These are phyloP conservation scores for Pisolithus microcarpus DNA, from an alignment of 768 basidiomycete species.

Conservation along the genomic window DNA sequence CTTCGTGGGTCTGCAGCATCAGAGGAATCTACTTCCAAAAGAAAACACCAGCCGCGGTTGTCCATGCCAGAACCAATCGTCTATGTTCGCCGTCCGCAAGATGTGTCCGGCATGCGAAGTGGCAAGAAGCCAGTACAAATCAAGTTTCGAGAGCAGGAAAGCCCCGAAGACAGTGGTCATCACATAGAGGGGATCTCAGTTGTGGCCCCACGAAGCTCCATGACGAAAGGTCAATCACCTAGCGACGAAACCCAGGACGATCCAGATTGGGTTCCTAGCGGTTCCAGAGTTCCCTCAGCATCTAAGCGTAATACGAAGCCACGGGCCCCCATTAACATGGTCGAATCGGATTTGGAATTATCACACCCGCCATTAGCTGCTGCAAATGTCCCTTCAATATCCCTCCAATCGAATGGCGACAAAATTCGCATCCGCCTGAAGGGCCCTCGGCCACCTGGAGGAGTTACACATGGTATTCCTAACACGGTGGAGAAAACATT, in stretches of 20 bases:
- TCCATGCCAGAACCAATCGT: constrained; percentile 21
- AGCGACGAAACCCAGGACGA: neutral
- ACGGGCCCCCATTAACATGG: neutral
- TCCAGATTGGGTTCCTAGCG: neutral
- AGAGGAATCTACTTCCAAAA: neutral
- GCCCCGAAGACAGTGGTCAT: neutral
- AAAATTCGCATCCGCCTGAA: neutral
- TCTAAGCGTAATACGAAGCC: constrained; percentile 5
- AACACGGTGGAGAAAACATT: constrained; percentile 6
- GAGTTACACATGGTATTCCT: neutral
- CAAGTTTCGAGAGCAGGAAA: constrained; percentile 21
- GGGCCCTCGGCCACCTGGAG: neutral
- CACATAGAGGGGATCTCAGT: neutral
- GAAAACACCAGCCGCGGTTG: constrained; percentile 5
- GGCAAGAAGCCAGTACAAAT: constrained; percentile 22
- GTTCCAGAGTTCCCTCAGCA: neutral
- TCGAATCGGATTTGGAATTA: constrained; percentile 7
- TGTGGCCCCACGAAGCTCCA: neutral
- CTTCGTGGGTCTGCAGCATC: constrained; percentile 10
- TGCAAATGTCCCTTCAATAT: constrained; percentile 1
- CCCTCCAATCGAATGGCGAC: neutral
- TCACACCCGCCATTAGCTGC: constrained; percentile 3
- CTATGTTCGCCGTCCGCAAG: constrained; percentile 24
- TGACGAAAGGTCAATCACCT: neutral
- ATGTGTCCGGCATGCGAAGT: constrained; percentile 14